A percentile compares a stretch with the other conserved stretches of the same genome.
Conservation (phyloP, 306 rosid species). For the Styphnolobium japonicum region DNA sequence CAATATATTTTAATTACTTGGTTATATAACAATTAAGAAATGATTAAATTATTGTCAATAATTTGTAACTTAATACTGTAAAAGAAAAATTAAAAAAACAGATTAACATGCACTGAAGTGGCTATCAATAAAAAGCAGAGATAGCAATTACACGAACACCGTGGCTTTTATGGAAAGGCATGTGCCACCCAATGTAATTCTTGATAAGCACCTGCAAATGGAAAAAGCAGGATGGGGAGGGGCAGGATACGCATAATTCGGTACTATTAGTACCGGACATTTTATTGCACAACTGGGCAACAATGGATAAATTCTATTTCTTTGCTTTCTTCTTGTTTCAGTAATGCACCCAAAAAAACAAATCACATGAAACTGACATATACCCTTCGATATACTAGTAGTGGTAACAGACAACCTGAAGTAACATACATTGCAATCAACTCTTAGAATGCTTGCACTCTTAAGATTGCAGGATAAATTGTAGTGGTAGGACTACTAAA, state of each 20-base stretch:
- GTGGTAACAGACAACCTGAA: not conserved
- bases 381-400: not conserved
- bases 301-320: not conserved
- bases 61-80: no score
- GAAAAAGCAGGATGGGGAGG: not conserved
- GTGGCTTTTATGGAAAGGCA: not conserved
- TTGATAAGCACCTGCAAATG: not conserved
- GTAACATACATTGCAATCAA: not conserved
- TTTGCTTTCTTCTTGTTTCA: not conserved
- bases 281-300: not conserved
- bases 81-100: no score
- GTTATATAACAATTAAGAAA: no score
- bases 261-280: not conserved
- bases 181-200: not conserved
- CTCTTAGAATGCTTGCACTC: not conserved
- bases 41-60: no score
- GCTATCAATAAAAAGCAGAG: not conserved
- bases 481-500: not conserved
- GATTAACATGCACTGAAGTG: no score
- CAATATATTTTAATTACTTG: no score
- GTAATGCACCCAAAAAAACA: not conserved
- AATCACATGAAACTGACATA: not conserved
- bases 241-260: no score
- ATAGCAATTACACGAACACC: not conserved
- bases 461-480: not conserved